Percentiles rank a stretch among this genome's conserved stretches.
These are phyloP conservation scores for Calonectria crousiana DNA, from an alignment of 2,329 filamentous ascomycete species.

Conservation along the genomic window DNA sequence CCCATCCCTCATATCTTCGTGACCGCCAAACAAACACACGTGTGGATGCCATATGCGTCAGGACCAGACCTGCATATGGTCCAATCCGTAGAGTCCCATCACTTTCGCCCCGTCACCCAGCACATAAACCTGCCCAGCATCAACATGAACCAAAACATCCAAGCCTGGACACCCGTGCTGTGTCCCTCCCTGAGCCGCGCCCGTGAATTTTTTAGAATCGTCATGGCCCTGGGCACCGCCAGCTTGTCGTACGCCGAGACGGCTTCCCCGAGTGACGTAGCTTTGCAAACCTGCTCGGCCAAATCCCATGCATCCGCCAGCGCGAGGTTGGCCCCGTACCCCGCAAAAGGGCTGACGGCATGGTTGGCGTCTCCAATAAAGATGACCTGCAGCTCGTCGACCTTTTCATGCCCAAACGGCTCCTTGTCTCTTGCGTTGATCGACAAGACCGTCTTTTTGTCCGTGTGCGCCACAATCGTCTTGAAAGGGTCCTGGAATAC, in stretches of 20 bases:
- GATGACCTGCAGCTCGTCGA: conserved; percentile 46
- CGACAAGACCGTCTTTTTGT: conserved; percentile 50
- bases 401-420: conserved; percentile 53
- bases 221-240: conserved; percentile 50
- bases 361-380: conserved; percentile 66
- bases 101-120: conserved; percentile 31
- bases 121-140: conserved; percentile 35
- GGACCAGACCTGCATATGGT: background rate
- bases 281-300: conserved; percentile 53
- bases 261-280: conserved; percentile 40
- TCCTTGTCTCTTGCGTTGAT: conserved; percentile 59
- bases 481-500: conserved; percentile 54
- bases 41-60: background rate
- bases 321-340: conserved; percentile 62
- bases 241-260: conserved; percentile 51
- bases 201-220: conserved; percentile 41
- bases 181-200: conserved; percentile 40
- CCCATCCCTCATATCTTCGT: background rate
- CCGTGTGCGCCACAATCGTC: conserved; percentile 54
- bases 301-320: conserved; percentile 61
- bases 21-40: background rate
- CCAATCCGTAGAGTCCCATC: background rate
- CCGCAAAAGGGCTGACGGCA: conserved; percentile 62
- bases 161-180: conserved; percentile 39
- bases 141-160: conserved; percentile 37